phyloP scores from a whole-genome alignment of 495 filamentous ascomycete genomes.

The Neurospora sp. region DNA sequence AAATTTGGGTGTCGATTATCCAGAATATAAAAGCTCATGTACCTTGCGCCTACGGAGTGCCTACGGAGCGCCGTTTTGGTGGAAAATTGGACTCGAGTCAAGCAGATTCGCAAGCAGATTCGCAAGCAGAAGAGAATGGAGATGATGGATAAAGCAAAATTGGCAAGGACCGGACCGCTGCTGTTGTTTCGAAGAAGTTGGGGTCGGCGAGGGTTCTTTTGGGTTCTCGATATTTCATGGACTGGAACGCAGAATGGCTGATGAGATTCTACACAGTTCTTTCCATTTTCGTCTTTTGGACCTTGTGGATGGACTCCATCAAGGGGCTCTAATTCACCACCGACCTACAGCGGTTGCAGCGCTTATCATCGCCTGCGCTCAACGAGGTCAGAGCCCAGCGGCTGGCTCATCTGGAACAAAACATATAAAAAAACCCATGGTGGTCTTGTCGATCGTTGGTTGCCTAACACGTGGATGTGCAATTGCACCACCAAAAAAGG shows the following conservation, averaged over 20 bases:
- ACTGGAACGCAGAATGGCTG: not conserved
- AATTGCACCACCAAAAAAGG: not conserved
- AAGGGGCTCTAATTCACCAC: not conserved
- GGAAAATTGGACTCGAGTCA: not conserved
- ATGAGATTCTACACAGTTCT: not conserved
- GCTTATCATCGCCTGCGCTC: not conserved
- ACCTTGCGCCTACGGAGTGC: not conserved
- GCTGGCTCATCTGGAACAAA: not conserved
- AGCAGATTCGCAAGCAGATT: not conserved
- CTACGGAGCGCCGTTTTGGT: not conserved
- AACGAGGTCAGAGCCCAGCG: not conserved
- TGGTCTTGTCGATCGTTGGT: not conserved
- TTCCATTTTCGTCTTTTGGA: not conserved
- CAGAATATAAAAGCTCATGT: no score
- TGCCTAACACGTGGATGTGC: not conserved
- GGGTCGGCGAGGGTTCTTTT: not conserved
- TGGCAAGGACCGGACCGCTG: not conserved
- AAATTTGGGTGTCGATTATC: no score
- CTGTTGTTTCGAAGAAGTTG: not conserved
- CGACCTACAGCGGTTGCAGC: not conserved
- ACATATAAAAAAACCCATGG: not conserved
- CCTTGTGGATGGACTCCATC: not conserved
- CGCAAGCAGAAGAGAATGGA: not conserved
- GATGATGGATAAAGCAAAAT: not conserved
- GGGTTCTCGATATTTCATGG: not conserved